A percentile compares a stretch with the other conserved stretches of the same genome.
These are phyloP conservation scores for Laburnicola sp. DNA, from an alignment of 2,329 filamentous ascomycete species.

Conservation along the genomic window DNA sequence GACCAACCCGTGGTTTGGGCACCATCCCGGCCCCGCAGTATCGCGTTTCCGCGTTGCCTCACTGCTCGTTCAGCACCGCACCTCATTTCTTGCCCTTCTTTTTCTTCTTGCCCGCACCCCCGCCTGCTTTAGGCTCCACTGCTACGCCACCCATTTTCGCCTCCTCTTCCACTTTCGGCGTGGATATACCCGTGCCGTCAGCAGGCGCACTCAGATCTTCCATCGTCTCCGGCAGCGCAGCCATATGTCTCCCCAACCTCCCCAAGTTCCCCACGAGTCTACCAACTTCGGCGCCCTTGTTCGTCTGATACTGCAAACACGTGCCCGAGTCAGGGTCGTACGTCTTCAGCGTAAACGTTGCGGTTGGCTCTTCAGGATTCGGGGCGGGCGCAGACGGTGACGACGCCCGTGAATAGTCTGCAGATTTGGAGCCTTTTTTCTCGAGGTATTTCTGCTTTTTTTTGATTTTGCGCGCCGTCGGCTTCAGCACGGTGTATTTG, in stretches of 20 bases:
- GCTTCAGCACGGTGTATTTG: constrained; percentile 75
- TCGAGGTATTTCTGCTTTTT: constrained; percentile 40
- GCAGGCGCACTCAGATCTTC: constrained; percentile 45
- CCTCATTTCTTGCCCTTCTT: constrained; percentile 56
- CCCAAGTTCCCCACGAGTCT: constrained; percentile 78
- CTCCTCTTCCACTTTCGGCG: constrained; percentile 41
- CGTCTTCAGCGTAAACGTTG: constrained; percentile 81
- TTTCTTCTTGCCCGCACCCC: constrained; percentile 54
- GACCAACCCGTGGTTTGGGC: no score
- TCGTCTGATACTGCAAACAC: constrained; percentile 87
- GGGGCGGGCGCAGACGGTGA: constrained; percentile 34
- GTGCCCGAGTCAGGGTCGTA: constrained; percentile 82
- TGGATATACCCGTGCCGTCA: constrained; percentile 31
- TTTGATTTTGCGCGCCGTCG: constrained; percentile 35
- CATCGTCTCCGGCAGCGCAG: constrained; percentile 49
- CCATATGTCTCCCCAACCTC: constrained; percentile 68
- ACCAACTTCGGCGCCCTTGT: constrained; percentile 87
- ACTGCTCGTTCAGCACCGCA: not conserved
- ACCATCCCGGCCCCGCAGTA: no score
- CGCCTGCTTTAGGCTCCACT: constrained; percentile 33
- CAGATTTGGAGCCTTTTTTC: constrained; percentile 34
- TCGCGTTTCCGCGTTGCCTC: no score
- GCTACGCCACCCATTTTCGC: constrained; percentile 33
- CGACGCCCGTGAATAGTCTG: constrained; percentile 25
- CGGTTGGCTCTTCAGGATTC: constrained; percentile 46